Base-by-base conservation (phyloP, 2,329 filamentous ascomycete genomes). In the Kalmusia sp. region DNA sequence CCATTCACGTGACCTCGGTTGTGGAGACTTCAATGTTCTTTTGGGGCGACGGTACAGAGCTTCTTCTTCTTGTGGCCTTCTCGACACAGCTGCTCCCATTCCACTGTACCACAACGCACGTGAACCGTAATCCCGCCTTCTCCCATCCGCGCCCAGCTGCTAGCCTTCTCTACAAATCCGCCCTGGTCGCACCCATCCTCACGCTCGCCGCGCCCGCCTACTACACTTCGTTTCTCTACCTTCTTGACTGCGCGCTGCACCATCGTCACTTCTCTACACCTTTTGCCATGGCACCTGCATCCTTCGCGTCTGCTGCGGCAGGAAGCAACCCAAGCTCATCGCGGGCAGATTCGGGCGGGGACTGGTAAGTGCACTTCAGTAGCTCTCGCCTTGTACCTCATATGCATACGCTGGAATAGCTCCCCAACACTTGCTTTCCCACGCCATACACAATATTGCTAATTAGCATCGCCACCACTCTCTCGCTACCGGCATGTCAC, bases 301-400 rank as follows among this genome's bases (percentile, higher is more conserved):
- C 78, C 53, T 82, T 82, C 66, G 79, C 79, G 62, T 81, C 79
- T 52, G 79, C 79, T 52, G 79, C 79, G 15, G 78, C 79, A 55
- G 77, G 74, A 63, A 78, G 65, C 67, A 76, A 64, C 58, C 63
- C 74, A 52, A 74, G 66, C 63, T 63, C 73, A 56, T 64, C 75
- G 63, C 78, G 79, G 54, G 57, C 69, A 67, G 78, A 80, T 24
- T 69, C 75, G 33, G 68, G 65, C 57, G 74, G 68, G 54, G 79
- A 80, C 61, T 80, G 79, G 79, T 81, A 67, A 71, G 77, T 77
- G 44, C 50, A 46, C 35, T 38, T 49, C 52, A n/a, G n/a, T n/a
- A n/a, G n/a, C n/a, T n/a, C n/a, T 45, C 48, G 50, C 47, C 40
- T n/a, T 43, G 44, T 41, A 57, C 50, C 50, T 60, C 24, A 17